Conservation (phyloP, 2,329 filamentous ascomycete species). For the Teratosphaeria nubilosa region DNA sequence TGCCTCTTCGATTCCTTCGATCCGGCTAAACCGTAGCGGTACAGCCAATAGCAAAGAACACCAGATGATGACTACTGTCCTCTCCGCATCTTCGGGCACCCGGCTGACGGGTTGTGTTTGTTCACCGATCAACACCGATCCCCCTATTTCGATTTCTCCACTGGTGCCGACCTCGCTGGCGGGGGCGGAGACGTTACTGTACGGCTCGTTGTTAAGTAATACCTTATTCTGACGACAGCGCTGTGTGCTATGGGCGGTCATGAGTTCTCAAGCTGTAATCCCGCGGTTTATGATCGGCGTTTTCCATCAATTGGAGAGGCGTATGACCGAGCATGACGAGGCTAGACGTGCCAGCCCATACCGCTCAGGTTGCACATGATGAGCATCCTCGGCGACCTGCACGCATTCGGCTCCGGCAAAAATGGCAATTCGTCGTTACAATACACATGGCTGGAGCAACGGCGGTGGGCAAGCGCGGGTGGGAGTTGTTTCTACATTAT, state of each 20-base stretch:
- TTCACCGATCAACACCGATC: not conserved
- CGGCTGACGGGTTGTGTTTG: not conserved
- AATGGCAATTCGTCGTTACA: not conserved
- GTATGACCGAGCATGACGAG: too few relatives aligned
- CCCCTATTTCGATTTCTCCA: not conserved
- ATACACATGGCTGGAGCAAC: not conserved
- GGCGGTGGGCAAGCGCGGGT: not conserved
- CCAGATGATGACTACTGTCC: not conserved
- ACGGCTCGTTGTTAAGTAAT: not conserved
- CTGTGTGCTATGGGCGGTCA: not conserved
- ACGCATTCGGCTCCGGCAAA: not conserved
- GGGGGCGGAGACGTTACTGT: not conserved
- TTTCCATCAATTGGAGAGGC: too few relatives aligned
- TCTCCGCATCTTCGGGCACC: not conserved
- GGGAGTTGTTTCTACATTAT: not conserved
- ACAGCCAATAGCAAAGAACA: not conserved
- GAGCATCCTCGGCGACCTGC: not conserved
- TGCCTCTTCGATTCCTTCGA: not conserved
- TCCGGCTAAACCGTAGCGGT: not conserved
- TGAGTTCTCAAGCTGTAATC: too few relatives aligned
- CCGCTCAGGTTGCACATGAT: not conserved
- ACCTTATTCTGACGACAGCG: not conserved
- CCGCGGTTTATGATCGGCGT: too few relatives aligned
- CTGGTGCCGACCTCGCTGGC: not conserved
- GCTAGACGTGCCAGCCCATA: not conserved